Conservation (phyloP, 2,329 filamentous ascomycete genomes). For the Metarhizium robertsii region DNA sequence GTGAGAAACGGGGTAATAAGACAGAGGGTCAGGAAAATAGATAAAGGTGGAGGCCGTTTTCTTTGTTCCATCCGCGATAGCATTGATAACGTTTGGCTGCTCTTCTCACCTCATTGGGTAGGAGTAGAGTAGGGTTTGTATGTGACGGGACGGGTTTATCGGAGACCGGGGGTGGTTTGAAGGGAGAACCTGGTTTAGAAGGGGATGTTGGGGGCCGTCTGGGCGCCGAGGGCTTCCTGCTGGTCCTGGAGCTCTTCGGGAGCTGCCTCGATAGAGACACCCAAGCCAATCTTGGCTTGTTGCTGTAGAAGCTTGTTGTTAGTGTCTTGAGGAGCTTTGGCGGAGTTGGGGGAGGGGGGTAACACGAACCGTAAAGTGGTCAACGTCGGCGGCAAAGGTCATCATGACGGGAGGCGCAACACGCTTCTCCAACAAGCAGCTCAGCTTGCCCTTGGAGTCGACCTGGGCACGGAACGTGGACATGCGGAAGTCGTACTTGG, state of each 20-base stretch:
- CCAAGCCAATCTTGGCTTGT: slow-evolving; percentile 88
- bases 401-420: slow-evolving; percentile 87
- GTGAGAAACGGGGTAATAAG: not conserved
- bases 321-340: slow-evolving; percentile 6
- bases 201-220: slow-evolving; percentile 48
- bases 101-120: slow-evolving; percentile 13
- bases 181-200: slow-evolving; percentile 38
- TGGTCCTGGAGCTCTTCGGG: slow-evolving; percentile 82
- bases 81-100: not conserved
- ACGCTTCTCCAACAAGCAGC: slow-evolving; percentile 88
- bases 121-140: slow-evolving; percentile 7
- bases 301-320: slow-evolving; percentile 46
- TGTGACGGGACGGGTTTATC: slow-evolving; percentile 11
- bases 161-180: not conserved
- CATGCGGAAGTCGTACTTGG: slow-evolving; percentile 97
- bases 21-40: not conserved
- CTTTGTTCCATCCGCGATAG: not conserved
- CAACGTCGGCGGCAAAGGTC: slow-evolving; percentile 93
- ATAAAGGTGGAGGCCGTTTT: not conserved
- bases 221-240: slow-evolving; percentile 53
- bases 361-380: slow-evolving; percentile 78
- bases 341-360: not conserved
- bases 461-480: slow-evolving; percentile 93
- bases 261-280: slow-evolving; percentile 81
- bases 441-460: slow-evolving; percentile 89